Percentiles rank a stretch among this genome's conserved stretches.
Evolutionary conservation across 768 basidiomycete genomes (phyloP).

Genomic region (Lyophyllum semitale): DNA sequence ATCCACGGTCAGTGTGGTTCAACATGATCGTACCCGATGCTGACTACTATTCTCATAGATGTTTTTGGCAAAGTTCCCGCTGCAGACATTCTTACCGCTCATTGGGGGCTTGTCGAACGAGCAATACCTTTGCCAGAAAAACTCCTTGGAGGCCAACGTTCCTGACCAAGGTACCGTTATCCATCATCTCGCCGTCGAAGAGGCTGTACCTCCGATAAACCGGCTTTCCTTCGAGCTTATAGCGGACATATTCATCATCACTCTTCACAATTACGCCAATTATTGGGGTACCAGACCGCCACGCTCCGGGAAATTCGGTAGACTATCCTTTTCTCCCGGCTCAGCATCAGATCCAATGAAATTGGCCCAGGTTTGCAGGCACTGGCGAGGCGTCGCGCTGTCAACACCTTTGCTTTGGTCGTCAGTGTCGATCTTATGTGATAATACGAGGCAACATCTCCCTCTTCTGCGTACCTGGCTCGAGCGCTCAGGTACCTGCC

Average conservation of each 20-base stretch:
- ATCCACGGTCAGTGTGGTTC: no score
- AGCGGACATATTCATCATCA: slow-evolving; percentile 4
- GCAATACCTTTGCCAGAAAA: background rate
- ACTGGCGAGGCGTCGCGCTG: slow-evolving; percentile 8
- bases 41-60: background rate
- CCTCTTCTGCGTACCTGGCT: slow-evolving; percentile 10
- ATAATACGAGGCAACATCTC: background rate
- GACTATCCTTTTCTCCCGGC: slow-evolving; percentile 1
- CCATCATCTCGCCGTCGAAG: background rate
- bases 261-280: background rate
- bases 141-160: background rate
- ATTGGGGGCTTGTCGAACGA: background rate
- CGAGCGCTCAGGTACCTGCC: background rate
- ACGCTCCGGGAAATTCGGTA: background rate
- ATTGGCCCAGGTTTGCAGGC: slow-evolving; percentile 7
- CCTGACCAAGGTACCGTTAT: background rate
- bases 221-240: slow-evolving; percentile 5
- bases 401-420: slow-evolving; percentile 10
- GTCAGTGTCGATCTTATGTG: slow-evolving; percentile 4
- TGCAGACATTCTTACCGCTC: background rate
- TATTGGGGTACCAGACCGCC: background rate
- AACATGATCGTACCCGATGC: no score
- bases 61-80: background rate
- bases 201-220: background rate
- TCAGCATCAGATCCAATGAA: slow-evolving; percentile 8